These are phyloP conservation scores for Leccinum pallidistipes DNA, from an alignment of 1,284 basidiomycete genomes.

Conservation along the genomic window DNA sequence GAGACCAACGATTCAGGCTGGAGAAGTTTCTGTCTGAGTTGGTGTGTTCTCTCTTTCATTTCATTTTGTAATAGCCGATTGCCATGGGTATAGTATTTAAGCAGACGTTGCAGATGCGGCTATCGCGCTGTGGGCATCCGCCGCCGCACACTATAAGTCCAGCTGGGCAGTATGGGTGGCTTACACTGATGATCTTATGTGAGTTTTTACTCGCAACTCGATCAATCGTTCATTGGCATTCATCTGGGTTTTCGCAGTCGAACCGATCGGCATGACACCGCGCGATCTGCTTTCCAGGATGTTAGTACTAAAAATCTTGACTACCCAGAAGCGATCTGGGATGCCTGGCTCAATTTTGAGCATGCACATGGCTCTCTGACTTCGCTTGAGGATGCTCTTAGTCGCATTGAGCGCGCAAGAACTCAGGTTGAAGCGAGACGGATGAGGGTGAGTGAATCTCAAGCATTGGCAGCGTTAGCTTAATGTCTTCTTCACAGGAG, in stretches of 20 bases:
- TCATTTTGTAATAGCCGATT: background rate
- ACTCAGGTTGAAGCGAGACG: conserved; percentile 62
- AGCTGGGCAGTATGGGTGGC: conserved; percentile 70
- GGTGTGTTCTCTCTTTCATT: conserved; percentile 46
- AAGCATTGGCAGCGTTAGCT: background rate
- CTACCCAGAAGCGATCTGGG: conserved; percentile 92
- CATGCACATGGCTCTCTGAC: conserved; percentile 75
- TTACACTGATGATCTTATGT: conserved; percentile 71
- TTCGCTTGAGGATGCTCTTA: conserved; percentile 67
- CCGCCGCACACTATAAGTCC: conserved; percentile 64
- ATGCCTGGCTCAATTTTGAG: conserved; percentile 87
- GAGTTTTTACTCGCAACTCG: conserved; percentile 25
- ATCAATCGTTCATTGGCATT: background rate
- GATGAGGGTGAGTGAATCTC: conserved; percentile 53
- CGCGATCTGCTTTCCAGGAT: conserved; percentile 65
- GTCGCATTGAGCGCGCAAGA: conserved; percentile 67
- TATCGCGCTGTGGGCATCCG: conserved; percentile 59
- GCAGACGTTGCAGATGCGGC: conserved; percentile 53
- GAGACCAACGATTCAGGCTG: conserved; percentile 63
- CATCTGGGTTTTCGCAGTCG: conserved; percentile 41
- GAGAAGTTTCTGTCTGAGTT: conserved; percentile 80
- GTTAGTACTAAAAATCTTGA: conserved; percentile 73
- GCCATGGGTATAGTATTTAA: conserved; percentile 42
- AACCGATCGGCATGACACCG: conserved; percentile 55
- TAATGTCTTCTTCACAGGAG: conserved; percentile 44